These are phyloP conservation scores for Peterozyma toletana DNA, from an alignment of 805 yeast species.

Conservation along the genomic window DNA sequence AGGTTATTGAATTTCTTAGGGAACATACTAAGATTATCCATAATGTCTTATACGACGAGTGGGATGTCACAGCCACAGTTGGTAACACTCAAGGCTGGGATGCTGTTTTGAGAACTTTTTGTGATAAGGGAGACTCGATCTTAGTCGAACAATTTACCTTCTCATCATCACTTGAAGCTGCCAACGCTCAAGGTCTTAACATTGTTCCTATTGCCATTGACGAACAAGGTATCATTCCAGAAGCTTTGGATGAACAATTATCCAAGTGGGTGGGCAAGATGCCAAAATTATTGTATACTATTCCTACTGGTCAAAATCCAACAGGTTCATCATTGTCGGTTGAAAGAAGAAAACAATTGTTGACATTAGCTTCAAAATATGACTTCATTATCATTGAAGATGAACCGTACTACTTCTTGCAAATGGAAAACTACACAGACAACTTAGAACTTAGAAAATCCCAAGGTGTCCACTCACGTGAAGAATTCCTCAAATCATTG, in stretches of 20 bases:
- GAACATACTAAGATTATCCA: slow-evolving; percentile 66
- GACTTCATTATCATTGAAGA: slow-evolving; percentile 88
- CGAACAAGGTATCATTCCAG: slow-evolving; percentile 55
- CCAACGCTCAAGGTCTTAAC: slow-evolving; percentile 50
- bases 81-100: slow-evolving; percentile 97
- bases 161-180: slow-evolving; percentile 67
- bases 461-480: slow-evolving; percentile 30
- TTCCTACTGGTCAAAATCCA: slow-evolving; percentile 97
- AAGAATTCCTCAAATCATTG: slow-evolving; percentile 58
- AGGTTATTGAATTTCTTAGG: slow-evolving; percentile 55
- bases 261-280: slow-evolving; percentile 49
- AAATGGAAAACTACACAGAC: slow-evolving; percentile 71
- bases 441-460: slow-evolving; percentile 8
- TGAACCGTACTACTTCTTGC: slow-evolving; percentile 96
- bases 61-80: slow-evolving; percentile 66
- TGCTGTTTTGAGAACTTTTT: slow-evolving; percentile 58
- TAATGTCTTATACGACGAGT: slow-evolving; percentile 49
- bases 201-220: slow-evolving; percentile 67
- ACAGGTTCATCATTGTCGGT: slow-evolving; percentile 79
- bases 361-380: slow-evolving; percentile 73
- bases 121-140: slow-evolving; percentile 56
- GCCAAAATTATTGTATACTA: slow-evolving; percentile 84
- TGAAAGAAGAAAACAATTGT: slow-evolving; percentile 74
- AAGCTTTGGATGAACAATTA: slow-evolving; percentile 44
- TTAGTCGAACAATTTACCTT: slow-evolving; percentile 75